Base-by-base conservation (phyloP, 2,329 filamentous ascomycete species). In the Cladophialophora carrionii region DNA sequence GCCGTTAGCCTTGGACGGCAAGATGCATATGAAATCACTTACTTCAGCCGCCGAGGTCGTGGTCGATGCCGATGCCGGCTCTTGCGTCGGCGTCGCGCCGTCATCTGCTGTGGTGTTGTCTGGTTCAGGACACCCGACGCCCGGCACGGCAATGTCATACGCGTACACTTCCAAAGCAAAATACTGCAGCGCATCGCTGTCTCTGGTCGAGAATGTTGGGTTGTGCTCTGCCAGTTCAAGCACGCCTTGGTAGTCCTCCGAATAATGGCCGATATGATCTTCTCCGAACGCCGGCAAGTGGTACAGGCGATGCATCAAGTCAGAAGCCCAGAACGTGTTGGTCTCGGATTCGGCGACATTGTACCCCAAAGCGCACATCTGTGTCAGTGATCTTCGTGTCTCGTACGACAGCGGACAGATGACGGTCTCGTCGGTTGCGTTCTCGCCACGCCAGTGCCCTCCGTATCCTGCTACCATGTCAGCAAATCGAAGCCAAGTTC, bases 91-190 rank as follows among this genome's bases (percentile, higher is more conserved):
- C 17, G 48, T 51, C 12, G 48, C 24, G 20, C 20, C 20, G 20
- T 3, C 22, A 7, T 22, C 48, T 51, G 20, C 20, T 29, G 20
- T 17, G 5, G 20, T 29, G 48, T 24, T n/a, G 48, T 29, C 20
- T 20, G 48, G 24, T 55, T 87, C 87, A 0, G 83, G 74, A 73
- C 88, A 90, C 0, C 88, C 88, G 31, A 83, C 80, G 0, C 87
- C 87, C 0, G 87, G 87, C 4, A 85, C 78, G 7, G 85, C 85
- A 71, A 90, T 81, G 65, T 90, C 87, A 68, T 83, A 86, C 0
- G 87, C 87, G 74, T 88, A 90, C 71, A 37, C 87, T 90, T 3
- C 84, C 0, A 89, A 82, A 4, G 88, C 88, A 73, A 91, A 90
- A 75, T 87, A 88, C 76, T 89, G 86, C 49, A 90, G 78, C 0